Evolutionary conservation across 78 protist species (phyloP), one percentile per base, ranked within the genome.

Genomic region (Dictyostelium brefeldianum): DNA sequence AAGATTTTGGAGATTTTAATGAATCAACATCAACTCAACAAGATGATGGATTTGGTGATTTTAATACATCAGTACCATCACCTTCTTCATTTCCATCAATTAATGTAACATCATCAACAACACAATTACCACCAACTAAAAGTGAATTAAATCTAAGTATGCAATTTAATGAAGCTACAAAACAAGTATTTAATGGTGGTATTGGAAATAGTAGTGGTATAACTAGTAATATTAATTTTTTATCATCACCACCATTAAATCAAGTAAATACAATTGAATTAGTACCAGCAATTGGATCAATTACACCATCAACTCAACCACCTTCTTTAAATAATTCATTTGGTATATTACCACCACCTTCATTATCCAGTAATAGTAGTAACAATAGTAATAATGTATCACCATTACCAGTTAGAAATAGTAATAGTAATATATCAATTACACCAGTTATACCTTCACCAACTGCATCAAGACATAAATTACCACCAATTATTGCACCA

Each of bases 1-100:
- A 74, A 27, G 89, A 81, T 67, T 81, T 81, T 46, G 89, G 51
- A 3, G 89, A 81, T 50, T 81, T 62, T 62, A 62, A 22, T 62
- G 8, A 18, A 25, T 20, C 70, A 3, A 8, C 74, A 65, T 11
- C 74, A 31, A 3, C 48, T 25, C 8, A 12, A 36, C n/a, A 36
- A 43, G 46, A 36, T 51, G 81, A 43, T 75, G 81, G 50, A 6
- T 75, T 75, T 75, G 64, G 65, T 14, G 81, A 75, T 50, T 48
- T 43, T 75, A 75, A 43, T 51, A 27, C 81, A 14, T 10, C 57
- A 4, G 6, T 41, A 51, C n/a, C 81, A 27, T 46, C 78, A 70
- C 9, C 78, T 18, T 43, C 70, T 2, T 14, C 69, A 18, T 75
- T 50, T 20, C 22, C 65, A 48, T 9, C 47, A 64, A 29, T 64